A percentile compares a stretch with the other conserved stretches of the same genome.
Evolutionary conservation across 768 basidiomycete genomes (phyloP).

Genomic region (Peribolospora baueri): DNA sequence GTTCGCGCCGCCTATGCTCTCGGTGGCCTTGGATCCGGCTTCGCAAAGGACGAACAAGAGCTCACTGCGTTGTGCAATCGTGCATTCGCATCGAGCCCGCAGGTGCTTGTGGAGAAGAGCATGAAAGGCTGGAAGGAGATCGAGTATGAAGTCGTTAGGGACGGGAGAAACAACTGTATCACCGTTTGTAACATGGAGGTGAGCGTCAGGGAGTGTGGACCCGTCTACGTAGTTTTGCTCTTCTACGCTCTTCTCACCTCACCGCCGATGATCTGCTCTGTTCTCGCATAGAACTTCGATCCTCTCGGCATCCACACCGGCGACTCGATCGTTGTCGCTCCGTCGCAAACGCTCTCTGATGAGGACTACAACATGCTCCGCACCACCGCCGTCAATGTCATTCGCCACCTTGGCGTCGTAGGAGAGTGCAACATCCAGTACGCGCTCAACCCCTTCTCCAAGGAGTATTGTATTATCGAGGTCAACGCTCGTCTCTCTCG

Average conservation of each 20-base stretch:
- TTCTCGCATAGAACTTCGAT: constrained; percentile 65
- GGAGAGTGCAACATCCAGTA: constrained; percentile 99
- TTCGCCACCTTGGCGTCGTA: constrained; percentile 90
- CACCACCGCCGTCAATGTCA: constrained; percentile 91
- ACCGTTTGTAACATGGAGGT: constrained; percentile 99
- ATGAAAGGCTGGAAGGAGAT: constrained; percentile 99
- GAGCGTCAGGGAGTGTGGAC: constrained; percentile 13
- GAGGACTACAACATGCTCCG: constrained; percentile 98
- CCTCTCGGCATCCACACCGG: constrained; percentile 96
- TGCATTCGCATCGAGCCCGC: constrained; percentile 91
- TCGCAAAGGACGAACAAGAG: constrained; percentile 83
- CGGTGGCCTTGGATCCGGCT: constrained; percentile 83
- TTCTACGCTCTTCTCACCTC: neutral
- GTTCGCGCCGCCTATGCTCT: constrained; percentile 91
- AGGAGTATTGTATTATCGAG: constrained; percentile 97
- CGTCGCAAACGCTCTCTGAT: constrained; percentile 94
- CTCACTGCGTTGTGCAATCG: constrained; percentile 67
- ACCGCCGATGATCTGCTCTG: neutral
- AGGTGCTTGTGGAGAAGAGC: constrained; percentile 94
- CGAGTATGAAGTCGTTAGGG: constrained; percentile 94
- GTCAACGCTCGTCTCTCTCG: constrained; percentile 95
- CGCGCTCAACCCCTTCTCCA: constrained; percentile 78
- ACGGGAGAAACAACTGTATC: constrained; percentile 95
- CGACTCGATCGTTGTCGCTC: constrained; percentile 93
- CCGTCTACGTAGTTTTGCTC: neutral